A percentile compares a stretch with the other conserved stretches of the same genome.
phyloP scores from a whole-genome alignment of 2,329 filamentous ascomycete species.

The Colletotrichum melonis region DNA sequence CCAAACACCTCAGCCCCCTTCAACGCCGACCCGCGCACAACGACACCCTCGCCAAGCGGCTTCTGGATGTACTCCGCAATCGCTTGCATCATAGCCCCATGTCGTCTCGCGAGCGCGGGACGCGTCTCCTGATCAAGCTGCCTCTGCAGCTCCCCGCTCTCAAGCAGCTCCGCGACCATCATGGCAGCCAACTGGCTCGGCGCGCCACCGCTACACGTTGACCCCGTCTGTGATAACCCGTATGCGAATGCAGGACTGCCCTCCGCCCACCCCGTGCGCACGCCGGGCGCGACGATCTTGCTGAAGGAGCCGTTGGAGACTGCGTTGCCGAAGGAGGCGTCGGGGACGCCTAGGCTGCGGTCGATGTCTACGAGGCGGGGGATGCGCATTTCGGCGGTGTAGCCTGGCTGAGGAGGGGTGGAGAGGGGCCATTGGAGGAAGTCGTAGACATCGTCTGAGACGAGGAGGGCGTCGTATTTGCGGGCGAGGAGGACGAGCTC shows the following conservation, averaged over 20 bases:
- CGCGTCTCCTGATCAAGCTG: conserved; percentile 55
- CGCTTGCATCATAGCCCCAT: conserved; percentile 65
- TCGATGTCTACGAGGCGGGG: conserved; percentile 87
- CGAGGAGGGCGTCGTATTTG: conserved; percentile 81
- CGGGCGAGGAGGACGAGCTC: conserved; percentile 81
- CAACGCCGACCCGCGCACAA: conserved; percentile 50
- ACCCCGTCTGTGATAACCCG: conserved; percentile 64
- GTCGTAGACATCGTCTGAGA: conserved; percentile 95
- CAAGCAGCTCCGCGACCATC: conserved; percentile 61
- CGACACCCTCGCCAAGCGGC: conserved; percentile 66
- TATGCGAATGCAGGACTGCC: conserved; percentile 66
- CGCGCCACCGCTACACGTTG: conserved; percentile 67
- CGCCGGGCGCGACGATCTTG: conserved; percentile 85
- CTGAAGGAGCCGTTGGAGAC: conserved; percentile 91
- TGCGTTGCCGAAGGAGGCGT: conserved; percentile 77
- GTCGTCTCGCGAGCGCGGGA: conserved; percentile 59
- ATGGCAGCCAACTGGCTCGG: conserved; percentile 66
- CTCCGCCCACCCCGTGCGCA: conserved; percentile 90
- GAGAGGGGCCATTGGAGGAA: conserved; percentile 80
- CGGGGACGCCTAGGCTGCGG: conserved; percentile 67
- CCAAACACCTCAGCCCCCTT: conserved; percentile 66
- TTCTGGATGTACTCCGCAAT: conserved; percentile 66
- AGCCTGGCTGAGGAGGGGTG: conserved; percentile 39
- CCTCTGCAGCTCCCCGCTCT: conserved; percentile 54
- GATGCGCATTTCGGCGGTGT: conserved; percentile 59